A percentile compares a stretch with the other conserved stretches of the same genome.
Conservation (phyloP, 768 basidiomycete species). For the Crassisporium funariophilum region DNA sequence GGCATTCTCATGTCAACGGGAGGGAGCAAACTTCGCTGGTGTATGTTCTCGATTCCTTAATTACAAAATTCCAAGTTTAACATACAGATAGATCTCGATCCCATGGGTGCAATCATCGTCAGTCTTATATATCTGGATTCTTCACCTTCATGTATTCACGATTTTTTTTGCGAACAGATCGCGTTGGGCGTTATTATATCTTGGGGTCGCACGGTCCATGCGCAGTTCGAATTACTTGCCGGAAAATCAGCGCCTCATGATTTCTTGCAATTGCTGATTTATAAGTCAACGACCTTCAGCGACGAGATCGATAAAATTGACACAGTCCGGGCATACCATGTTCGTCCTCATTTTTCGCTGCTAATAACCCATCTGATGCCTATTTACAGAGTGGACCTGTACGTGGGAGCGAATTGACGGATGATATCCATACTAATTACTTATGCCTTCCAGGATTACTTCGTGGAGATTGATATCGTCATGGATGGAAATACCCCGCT, state of each 20-base stretch:
- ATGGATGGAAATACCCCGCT: constrained; percentile 88
- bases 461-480: constrained; percentile 95
- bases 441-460: constrained; percentile 65
- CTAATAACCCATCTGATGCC: constrained; percentile 9
- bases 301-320: constrained; percentile 86
- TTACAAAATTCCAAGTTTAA: constrained; percentile 2
- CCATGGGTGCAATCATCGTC: constrained; percentile 76
- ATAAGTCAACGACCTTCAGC: constrained; percentile 91
- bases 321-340: constrained; percentile 92
- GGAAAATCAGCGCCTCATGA: constrained; percentile 92
- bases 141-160: constrained; percentile 1
- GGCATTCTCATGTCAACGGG: constrained; percentile 83
- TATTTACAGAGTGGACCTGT: constrained; percentile 70
- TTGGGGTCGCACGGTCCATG: constrained; percentile 77
- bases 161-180: constrained; percentile 56
- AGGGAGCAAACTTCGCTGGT: constrained; percentile 81
- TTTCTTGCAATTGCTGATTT: constrained; percentile 87
- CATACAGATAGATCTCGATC: constrained; percentile 61
- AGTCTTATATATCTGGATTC: constrained; percentile 26
- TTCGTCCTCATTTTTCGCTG: constrained; percentile 34
- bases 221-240: constrained; percentile 83
- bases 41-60: constrained; percentile 45
- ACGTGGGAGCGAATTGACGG: constrained; percentile 1
- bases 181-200: constrained; percentile 75
- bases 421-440: background rate